Evolutionary conservation across 139 green algal species (phyloP).

Genomic region (Spirogloea muscicola): DNA sequence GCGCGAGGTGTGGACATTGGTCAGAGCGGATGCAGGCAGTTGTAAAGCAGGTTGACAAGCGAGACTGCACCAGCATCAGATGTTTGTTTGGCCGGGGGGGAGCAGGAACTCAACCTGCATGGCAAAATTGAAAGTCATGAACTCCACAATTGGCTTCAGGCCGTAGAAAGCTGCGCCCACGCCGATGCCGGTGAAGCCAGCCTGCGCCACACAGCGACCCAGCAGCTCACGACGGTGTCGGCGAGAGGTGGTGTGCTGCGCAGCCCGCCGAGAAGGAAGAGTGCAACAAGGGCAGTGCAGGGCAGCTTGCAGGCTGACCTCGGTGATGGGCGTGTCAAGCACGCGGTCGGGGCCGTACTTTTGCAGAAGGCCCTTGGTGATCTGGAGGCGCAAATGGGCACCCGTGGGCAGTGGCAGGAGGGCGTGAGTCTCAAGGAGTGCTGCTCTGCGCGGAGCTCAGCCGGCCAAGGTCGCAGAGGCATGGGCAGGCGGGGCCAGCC

Average conservation of each 20-base stretch:
- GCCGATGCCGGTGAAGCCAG: conserved; percentile 93
- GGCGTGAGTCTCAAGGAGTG: too few relatives aligned
- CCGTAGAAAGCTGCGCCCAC: conserved; percentile 89
- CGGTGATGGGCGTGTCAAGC: conserved; percentile 96
- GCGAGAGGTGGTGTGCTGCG: neutral
- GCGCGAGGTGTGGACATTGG: neutral
- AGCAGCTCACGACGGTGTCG: neutral
- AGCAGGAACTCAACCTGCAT: conserved; percentile 68
- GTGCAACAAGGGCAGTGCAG: neutral
- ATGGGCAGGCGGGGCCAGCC: too few relatives aligned
- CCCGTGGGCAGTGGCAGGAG: too few relatives aligned
- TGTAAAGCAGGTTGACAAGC: neutral
- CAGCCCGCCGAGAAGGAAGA: neutral
- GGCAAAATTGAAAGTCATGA: conserved; percentile 99
- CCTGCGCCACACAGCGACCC: conserved; percentile 24
- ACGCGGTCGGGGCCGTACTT: conserved; percentile 93
- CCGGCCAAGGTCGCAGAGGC: too few relatives aligned
- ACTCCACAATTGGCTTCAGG: conserved; percentile 90
- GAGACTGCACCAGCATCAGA: neutral
- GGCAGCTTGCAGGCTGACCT: conserved; percentile 53
- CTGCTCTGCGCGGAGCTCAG: too few relatives aligned
- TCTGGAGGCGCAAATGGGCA: too few relatives aligned
- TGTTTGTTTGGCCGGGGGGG: too few relatives aligned
- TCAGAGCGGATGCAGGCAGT: neutral
- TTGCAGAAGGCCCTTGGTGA: conserved; percentile 88